Evolutionary conservation across 805 yeast genomes (phyloP).

Genomic region (Priceomyces fermenticarens): DNA sequence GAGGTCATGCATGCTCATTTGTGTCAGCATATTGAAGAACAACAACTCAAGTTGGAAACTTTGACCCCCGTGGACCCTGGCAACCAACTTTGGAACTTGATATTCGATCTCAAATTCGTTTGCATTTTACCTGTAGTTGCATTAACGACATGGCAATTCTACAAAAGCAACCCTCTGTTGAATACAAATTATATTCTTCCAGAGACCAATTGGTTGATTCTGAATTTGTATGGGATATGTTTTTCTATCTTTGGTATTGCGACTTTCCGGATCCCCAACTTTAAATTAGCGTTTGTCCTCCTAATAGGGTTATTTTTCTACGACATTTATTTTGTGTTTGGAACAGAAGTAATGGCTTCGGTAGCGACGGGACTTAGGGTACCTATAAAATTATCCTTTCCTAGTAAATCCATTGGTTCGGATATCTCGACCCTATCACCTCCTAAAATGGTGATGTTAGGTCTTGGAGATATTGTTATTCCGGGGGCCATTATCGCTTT

Average conservation of each 20-base stretch:
- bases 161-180: slow-evolving; percentile 6
- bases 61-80: slow-evolving; percentile 24
- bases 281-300: slow-evolving; percentile 44
- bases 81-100: slow-evolving; percentile 15
- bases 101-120: slow-evolving; percentile 19
- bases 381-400: slow-evolving; percentile 52
- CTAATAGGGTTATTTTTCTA: slow-evolving; percentile 53
- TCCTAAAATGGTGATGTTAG: slow-evolving; percentile 41
- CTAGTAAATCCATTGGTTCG: slow-evolving; percentile 17
- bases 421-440: slow-evolving; percentile 2
- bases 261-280: slow-evolving; percentile 36
- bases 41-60: slow-evolving; percentile 11
- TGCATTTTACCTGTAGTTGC: slow-evolving; percentile 13
- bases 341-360: slow-evolving; percentile 56
- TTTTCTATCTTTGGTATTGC: slow-evolving; percentile 45
- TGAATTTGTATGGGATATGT: slow-evolving; percentile 41
- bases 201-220: slow-evolving; percentile 16
- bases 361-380: slow-evolving; percentile 56
- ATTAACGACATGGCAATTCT: slow-evolving; percentile 5
- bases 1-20: slow-evolving; percentile 10
- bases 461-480: slow-evolving; percentile 64
- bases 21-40: slow-evolving; percentile 1
- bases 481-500: slow-evolving; percentile 56
- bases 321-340: slow-evolving; percentile 68
- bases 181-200: slow-evolving; percentile 5